Base-by-base conservation (phyloP, 495 filamentous ascomycete species). In the Penicillium crystallinum region DNA sequence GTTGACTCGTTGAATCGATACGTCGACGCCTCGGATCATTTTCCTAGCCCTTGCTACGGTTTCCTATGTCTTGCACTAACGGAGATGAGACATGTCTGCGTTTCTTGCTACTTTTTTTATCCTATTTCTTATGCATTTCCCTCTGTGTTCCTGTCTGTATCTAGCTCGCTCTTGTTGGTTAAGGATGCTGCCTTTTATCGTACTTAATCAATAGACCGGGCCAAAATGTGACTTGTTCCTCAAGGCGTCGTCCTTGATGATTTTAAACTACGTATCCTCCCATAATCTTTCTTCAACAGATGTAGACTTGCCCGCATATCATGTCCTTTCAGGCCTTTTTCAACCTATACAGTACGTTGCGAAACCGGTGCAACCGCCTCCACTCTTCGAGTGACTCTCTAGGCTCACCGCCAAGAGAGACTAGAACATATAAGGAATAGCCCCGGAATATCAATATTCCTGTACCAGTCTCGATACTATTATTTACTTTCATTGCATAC, bases 71-170 rank as follows among this genome's bases (percentile, higher is more conserved):
- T 49, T 67, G 55, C 67, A 62, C 63, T 56, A 64, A 67, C 59
- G 70, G 69, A 73, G 72, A 72, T 68, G 69, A 64, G 68, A 69
- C 62, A 70, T 65, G 65, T 64, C 68, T 68, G 67, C 69, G 55
- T 66, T 66, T 64, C 54, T 67, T 73, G 67, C 70, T 68, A 58
- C 70, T 62, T 69, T 65, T 64, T 67, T 77, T 67, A 39, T 58
- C 49, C 27, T 59, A 37, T 62, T 58, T 56, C 59, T 63, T 52
- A 56, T 52, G 51, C 63, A 59, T 61, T 61, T 61, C 48, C 51
- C 51, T 36, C 44, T 47, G 38, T 42, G 57, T 63, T 49, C 36
- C 59, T 12, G 48, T 50, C 58, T 72, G 66, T 74, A 71, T 64
- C 63, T 65, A 65, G 62, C 66, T 68, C 66, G 64, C 62, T 69